Evolutionary conservation across 2,329 filamentous ascomycete species (phyloP).

Genomic region (Talaromyces pinophilus): DNA sequence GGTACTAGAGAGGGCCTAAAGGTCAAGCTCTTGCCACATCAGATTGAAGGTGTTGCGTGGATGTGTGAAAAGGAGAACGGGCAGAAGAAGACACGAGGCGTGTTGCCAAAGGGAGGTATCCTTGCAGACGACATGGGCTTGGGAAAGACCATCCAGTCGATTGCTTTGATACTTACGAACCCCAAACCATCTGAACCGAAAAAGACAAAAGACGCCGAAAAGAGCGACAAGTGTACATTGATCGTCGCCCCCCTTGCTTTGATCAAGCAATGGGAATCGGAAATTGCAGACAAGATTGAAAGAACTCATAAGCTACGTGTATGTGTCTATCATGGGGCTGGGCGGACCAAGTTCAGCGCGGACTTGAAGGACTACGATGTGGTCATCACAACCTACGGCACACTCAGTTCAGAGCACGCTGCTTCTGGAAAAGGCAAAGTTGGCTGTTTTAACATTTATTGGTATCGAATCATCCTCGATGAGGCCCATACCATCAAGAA

Average conservation of each 20-base stretch:
- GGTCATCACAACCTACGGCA: constrained; percentile 96
- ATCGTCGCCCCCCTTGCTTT: constrained; percentile 91
- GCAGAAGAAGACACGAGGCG: constrained; percentile 73
- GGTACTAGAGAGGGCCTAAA: constrained; percentile 75
- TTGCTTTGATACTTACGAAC: constrained; percentile 84
- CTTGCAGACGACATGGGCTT: constrained; percentile 94
- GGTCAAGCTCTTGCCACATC: constrained; percentile 87
- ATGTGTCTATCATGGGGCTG: constrained; percentile 85
- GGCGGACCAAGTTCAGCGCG: constrained; percentile 74
- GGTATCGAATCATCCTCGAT: constrained; percentile 94
- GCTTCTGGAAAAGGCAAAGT: constrained; percentile 59
- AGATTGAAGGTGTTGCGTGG: constrained; percentile 91
- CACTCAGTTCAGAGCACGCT: constrained; percentile 85
- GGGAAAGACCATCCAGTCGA: constrained; percentile 93
- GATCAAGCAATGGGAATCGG: constrained; percentile 95
- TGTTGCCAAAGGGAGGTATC: constrained; percentile 87
- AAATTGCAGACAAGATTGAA: constrained; percentile 81
- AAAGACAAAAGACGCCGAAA: constrained; percentile 43
- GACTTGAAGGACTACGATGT: constrained; percentile 86
- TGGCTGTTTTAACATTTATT: constrained; percentile 87
- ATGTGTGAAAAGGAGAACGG: constrained; percentile 92
- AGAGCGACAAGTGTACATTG: constrained; percentile 68
- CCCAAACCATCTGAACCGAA: constrained; percentile 61
- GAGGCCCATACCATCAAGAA: constrained; percentile 99
- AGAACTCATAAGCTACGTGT: constrained; percentile 72